phyloP scores from a whole-genome alignment of 805 yeast species.

The Pichia nakasei region DNA sequence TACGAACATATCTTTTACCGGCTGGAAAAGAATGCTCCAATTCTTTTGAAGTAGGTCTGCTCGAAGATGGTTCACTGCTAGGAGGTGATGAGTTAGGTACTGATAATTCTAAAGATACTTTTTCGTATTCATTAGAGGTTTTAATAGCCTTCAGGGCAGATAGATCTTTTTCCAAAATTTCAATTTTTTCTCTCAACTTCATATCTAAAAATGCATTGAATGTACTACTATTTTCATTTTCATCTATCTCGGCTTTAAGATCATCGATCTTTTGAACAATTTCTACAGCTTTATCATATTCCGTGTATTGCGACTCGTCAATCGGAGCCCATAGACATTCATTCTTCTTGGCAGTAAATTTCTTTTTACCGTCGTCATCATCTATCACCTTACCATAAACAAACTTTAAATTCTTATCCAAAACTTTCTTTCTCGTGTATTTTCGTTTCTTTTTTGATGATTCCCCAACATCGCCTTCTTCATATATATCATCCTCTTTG shows the following conservation, averaged over 20 bases:
- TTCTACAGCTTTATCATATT: not conserved
- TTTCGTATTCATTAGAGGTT: not conserved
- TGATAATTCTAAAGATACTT: not conserved
- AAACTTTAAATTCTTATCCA: constrained; percentile 5
- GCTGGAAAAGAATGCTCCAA: not conserved
- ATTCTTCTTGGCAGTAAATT: not conserved
- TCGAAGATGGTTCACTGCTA: not conserved
- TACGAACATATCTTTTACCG: constrained; percentile 4
- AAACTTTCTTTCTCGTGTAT: constrained; percentile 1
- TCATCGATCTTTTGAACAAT: not conserved
- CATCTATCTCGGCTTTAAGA: constrained; percentile 1
- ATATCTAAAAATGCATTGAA: constrained; percentile 9
- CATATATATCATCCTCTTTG: not conserved
- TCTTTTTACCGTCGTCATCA: not conserved
- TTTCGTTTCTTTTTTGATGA: constrained; percentile 2
- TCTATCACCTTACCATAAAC: constrained; percentile 3
- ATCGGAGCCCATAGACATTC: not conserved
- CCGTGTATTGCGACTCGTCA: not conserved
- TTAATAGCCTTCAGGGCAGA: not conserved
- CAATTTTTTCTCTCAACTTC: constrained; percentile 8
- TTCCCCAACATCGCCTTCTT: not conserved
- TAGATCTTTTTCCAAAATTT: constrained; percentile 1
- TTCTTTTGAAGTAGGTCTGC: not conserved
- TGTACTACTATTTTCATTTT: constrained; percentile 3
- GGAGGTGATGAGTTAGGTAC: not conserved